phyloP scores from a whole-genome alignment of 2,329 filamentous ascomycete species.

The Talaromyces sp. region DNA sequence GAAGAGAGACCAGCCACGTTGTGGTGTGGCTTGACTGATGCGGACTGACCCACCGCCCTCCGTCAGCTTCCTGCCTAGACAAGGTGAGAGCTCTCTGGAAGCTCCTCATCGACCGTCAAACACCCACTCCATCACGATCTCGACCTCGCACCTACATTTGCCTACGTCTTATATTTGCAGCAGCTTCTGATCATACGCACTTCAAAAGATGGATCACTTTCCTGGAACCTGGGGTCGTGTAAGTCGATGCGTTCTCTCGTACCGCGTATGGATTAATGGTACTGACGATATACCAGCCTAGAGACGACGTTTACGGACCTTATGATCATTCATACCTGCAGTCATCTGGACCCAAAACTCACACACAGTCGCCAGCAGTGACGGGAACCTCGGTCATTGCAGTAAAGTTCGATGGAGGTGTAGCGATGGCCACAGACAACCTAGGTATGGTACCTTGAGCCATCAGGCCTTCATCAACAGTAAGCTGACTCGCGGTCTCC shows the following conservation, averaged over 20 bases:
- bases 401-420: constrained; percentile 93
- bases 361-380: constrained; percentile 89
- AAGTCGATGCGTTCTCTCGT: constrained; percentile 30
- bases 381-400: constrained; percentile 95
- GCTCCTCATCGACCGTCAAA: constrained; percentile 7
- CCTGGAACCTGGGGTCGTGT: constrained; percentile 66
- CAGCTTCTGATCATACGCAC: not conserved
- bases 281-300: constrained; percentile 63
- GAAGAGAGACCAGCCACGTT: not conserved
- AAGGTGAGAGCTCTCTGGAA: constrained; percentile 13
- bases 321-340: constrained; percentile 88
- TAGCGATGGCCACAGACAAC: constrained; percentile 96
- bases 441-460: constrained; percentile 59
- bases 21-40: constrained; percentile 3
- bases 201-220: constrained; percentile 59
- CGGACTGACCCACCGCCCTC: constrained; percentile 16
- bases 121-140: not conserved
- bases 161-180: not conserved
- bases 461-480: not conserved
- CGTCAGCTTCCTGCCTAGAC: constrained; percentile 19
- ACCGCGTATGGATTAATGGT: constrained; percentile 17
- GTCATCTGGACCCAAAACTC: constrained; percentile 66
- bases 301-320: constrained; percentile 93
- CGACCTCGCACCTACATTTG: not conserved
- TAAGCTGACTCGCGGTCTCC: not conserved